A percentile compares a stretch with the other conserved stretches of the same genome.
Evolutionary conservation across 1,284 basidiomycete genomes (phyloP).

Genomic region (Coniferiporia sulphurascens): DNA sequence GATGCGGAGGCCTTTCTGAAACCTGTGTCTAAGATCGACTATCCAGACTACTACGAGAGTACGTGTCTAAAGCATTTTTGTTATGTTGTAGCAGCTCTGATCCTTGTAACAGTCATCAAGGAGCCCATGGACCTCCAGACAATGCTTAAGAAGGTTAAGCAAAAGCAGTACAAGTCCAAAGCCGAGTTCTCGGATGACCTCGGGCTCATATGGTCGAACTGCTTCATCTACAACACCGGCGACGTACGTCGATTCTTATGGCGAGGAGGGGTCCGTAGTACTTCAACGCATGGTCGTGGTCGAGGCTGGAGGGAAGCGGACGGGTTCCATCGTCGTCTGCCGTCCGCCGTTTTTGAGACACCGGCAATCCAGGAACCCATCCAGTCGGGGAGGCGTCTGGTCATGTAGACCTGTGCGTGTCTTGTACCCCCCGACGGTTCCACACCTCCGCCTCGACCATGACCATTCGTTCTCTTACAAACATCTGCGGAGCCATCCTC

Average conservation of each 20-base stretch:
- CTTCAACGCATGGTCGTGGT: not conserved
- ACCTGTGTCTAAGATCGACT: constrained; percentile 82
- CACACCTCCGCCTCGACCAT: no score
- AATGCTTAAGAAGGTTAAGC: constrained; percentile 90
- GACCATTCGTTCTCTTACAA: no score
- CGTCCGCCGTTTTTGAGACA: no score
- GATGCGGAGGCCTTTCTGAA: constrained; percentile 88
- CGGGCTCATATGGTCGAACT: constrained; percentile 96
- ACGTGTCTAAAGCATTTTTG: constrained; percentile 24
- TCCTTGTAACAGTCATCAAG: constrained; percentile 60
- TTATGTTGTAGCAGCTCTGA: constrained; percentile 6
- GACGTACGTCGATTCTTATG: constrained; percentile 51
- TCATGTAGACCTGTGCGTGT: no score
- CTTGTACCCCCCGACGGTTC: no score
- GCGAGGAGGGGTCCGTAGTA: not conserved
- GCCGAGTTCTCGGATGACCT: constrained; percentile 90
- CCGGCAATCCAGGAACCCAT: no score
- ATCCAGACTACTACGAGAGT: constrained; percentile 89
- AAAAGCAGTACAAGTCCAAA: constrained; percentile 89
- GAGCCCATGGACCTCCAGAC: constrained; percentile 94
- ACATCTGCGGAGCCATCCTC: not conserved
- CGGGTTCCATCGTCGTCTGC: no score
- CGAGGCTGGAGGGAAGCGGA: not conserved
- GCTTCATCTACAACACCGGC: constrained; percentile 86
- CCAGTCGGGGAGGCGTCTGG: no score